Base-by-base conservation (phyloP, 805 yeast species). In the Clavispora carvajalis region DNA sequence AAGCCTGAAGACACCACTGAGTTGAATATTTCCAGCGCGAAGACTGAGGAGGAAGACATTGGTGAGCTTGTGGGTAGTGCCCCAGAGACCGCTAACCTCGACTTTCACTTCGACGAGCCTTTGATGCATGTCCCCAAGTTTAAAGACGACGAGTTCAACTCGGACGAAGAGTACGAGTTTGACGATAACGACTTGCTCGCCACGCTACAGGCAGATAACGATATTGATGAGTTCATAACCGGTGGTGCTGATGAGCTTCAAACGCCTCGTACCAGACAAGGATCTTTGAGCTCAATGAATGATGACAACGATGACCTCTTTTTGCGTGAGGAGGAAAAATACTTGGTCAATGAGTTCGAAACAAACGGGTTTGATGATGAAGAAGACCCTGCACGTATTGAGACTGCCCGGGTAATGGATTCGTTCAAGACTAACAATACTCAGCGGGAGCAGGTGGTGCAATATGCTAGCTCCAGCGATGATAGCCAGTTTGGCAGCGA, bases 91-190 rank as follows among this genome's bases (percentile, higher is more conserved):
- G 37, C 33, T 15, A 37, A 22, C 11, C 47, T 58, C 34, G 63
- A 58, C 26, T 55, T 60, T 37, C 63, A 61, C 24, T 63, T 61
- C 35, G 64, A 63, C 37, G 49, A 53, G 25, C 55, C 63, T 41
- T 41, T 65, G 29, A 57, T 74, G 41, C 74, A 64, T 43, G 81
- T 76, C 3, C 82, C 81, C 12, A 73, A 69, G 46, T 60, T 77
- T 43, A 68, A 69, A 35, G 80, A 74, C 19, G 68, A 65, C 21
- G 76, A 68, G 36, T 50, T 67, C 33, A 64, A 63, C 42, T 76
- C 83, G 0, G 88, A 80, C 41, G 87, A 78, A 9, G 90, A 80
- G 52, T 80, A 81, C 50, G 81, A 76, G 48, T 70, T 76, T 44
- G 81, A 69, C 49, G 75, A 69, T 47, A 68, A 69, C 45, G 75